Evolutionary conservation across 1,284 basidiomycete genomes (phyloP), one percentile per base, ranked within the genome.

Genomic region (Cerrena zonata): DNA sequence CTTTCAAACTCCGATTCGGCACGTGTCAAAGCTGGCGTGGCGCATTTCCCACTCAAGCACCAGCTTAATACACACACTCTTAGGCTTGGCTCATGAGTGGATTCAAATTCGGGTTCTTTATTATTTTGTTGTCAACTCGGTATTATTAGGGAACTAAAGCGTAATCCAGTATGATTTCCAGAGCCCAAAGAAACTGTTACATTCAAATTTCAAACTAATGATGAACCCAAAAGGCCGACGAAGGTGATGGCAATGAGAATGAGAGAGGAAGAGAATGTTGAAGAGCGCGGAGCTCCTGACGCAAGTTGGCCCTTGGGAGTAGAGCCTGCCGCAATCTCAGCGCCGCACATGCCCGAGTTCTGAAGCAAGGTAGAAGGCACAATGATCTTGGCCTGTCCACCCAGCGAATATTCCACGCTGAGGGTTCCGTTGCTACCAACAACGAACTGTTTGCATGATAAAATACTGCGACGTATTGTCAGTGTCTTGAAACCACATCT

Each of bases 361-460:
- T 61, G 15, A 23, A 84, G 69, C 15, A 66, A 42, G 30, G 43
- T 46, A 48, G 62, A 58, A 11, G 78, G 78, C 1, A 78, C 65
- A 34, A 86, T 70, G 47, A 86, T 67, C 46, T 77, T 72, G 5
- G 83, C 74, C 21, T 71, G 68, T 24, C 84, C 86, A 23, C 84
- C 84, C 46, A 67, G 68, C 3, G 71, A 74, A 59, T 87, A 88
- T 51, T 80, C 67, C 21, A 80, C 74, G 23, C 77, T 69, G 45
- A 88, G 59, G 34, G 72, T 77, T 25, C 83, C 80, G 43, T 74
- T 70, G 47, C 82, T 78, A 30, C 82, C 86, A 10, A 84, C 77
- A n/a, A 73, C 77, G 70, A 77, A 82, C 62, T 86, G 82, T 23
- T 65, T 63, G 63, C 85, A 87, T 2, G 76, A 76, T 38, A 88